A percentile compares a stretch with the other conserved stretches of the same genome.
These are phyloP conservation scores for Castanea mollissima DNA, from an alignment of 306 rosid genomes.

Conservation along the genomic window DNA sequence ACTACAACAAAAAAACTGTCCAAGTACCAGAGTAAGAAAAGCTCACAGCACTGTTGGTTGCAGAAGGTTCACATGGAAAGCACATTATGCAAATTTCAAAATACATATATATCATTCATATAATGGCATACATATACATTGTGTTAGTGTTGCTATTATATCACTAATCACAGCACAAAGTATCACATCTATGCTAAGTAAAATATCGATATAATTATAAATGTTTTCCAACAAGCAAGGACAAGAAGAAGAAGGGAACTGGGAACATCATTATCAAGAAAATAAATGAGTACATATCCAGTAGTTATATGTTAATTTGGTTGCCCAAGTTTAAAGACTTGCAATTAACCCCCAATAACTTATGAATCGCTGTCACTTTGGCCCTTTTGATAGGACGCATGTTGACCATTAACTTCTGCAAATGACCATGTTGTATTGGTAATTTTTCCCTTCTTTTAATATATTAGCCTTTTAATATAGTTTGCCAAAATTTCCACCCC, in stretches of 20 bases:
- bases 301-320: background rate
- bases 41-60: background rate
- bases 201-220: background rate
- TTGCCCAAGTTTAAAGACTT: too few relatives aligned
- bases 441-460: too few relatives aligned
- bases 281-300: background rate
- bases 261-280: background rate
- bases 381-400: too few relatives aligned
- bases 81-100: background rate
- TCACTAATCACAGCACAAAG: background rate
- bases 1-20: background rate
- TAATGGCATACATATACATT: background rate
- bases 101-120: background rate
- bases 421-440: too few relatives aligned
- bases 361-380: too few relatives aligned
- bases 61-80: background rate
- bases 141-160: background rate
- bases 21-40: background rate
- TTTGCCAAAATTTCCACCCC: too few relatives aligned
- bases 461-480: too few relatives aligned
- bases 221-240: background rate
- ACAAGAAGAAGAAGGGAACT: background rate
- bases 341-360: too few relatives aligned
- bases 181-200: background rate
- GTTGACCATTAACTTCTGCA: too few relatives aligned